Base-by-base conservation (phyloP, 176 grass and related monocot species). In the Pharus latifolius region DNA sequence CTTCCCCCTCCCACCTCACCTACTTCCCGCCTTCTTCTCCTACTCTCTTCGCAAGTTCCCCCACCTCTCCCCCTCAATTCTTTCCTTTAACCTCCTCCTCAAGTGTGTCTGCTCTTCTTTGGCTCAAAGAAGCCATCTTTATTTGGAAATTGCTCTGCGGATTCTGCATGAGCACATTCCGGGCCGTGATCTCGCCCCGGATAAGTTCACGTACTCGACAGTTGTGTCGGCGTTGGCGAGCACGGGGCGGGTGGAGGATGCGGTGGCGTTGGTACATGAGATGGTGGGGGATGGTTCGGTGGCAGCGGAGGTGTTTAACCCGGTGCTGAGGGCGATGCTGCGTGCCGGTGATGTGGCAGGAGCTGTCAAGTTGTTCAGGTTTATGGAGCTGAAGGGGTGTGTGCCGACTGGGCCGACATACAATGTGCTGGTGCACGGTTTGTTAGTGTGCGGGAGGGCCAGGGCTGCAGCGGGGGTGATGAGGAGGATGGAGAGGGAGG, bases 201-300 rank as follows among this genome's bases (percentile, higher is more conserved):
- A 98, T 65, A 85, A 88, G 27, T 98, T 92, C 84, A 92, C 87
- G 28, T 98, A 98, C 62, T 98, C 94, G 6, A 98, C 94, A 0
- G 32, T 93, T 18, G 88, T 93, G 44, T 83, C 87, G 4, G 64
- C 70, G 0, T 56, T 98, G 5, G 62, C 84, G 0, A 43, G 77
- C 46, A 66, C 80, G 0, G 87, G 81, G 15, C 45, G 27, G 3
- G 79, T 89, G 30, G 60, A 80, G 18, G 89, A 98, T 64, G 89
- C 94, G 0, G 45, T 88, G 69, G 84, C 84, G 15, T 71, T 93
- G 65, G 80, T 98, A 22, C 86, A 88, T 48, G 94, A 98, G 62
- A 98, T 98, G 94, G 89, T 90, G 49, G 83, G 78, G 0, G 87
- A 98, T 49, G 81, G 81, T n/a, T 29, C 79, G 26, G 62, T 77